Evolutionary conservation across 139 green algal species (phyloP).

Genomic region (Penium margaritaceum): DNA sequence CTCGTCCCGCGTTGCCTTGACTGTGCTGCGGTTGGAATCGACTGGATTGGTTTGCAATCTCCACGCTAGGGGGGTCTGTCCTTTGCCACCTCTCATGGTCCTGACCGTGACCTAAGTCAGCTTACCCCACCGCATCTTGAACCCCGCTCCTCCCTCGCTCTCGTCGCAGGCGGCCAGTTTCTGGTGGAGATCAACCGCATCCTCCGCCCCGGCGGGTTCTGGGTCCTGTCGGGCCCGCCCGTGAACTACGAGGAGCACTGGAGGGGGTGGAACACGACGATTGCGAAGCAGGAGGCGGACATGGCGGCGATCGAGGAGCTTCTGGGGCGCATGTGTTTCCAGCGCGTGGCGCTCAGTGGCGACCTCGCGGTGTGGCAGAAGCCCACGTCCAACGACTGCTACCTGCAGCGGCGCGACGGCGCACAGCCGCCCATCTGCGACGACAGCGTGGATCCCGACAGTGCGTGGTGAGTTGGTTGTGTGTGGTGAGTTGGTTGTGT

Average conservation of each 20-base stretch:
- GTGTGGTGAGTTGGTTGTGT: too few species aligned
- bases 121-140: too few species aligned
- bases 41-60: neutral
- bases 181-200: conserved; percentile 30
- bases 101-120: too few species aligned
- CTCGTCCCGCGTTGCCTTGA: neutral
- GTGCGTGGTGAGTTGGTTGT: too few species aligned
- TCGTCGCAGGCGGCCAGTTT: conserved; percentile 12
- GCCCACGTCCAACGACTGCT: conserved; percentile 24
- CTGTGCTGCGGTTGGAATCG: neutral
- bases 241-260: conserved; percentile 18
- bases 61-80: too few species aligned
- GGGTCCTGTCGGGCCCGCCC: conserved; percentile 15
- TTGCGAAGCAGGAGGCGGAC: neutral
- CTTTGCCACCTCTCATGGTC: too few species aligned
- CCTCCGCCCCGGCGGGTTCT: conserved; percentile 20
- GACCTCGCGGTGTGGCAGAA: conserved; percentile 37
- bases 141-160: too few species aligned
- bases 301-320: neutral
- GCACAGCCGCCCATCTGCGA: conserved; percentile 10
- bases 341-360: neutral
- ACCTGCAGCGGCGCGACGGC: conserved; percentile 6
- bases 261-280: neutral
- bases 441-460: conserved; percentile 20
- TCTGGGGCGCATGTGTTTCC: neutral